Conservation (phyloP, 305 asterid genomes). For the Plantago coronopus region DNA sequence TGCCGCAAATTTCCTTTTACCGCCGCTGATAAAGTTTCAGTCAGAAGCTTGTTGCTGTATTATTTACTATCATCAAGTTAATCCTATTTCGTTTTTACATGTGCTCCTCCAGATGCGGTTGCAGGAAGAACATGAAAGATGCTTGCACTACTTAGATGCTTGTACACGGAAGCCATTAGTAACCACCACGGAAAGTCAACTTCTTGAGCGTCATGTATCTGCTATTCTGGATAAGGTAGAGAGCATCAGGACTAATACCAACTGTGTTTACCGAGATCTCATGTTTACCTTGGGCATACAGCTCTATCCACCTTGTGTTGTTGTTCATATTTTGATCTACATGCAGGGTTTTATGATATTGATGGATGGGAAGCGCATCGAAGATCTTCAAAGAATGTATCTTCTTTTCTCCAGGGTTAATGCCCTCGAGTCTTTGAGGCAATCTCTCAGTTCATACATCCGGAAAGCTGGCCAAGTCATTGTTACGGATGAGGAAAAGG, state of each 20-base stretch:
- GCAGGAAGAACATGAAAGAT: conserved; percentile 97
- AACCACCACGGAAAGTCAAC: conserved; percentile 85
- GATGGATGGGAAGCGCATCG: conserved; percentile 89
- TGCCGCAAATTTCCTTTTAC: conserved; percentile 15
- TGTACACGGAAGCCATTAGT: conserved; percentile 80
- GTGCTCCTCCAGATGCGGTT: conserved; percentile 63
- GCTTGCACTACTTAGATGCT: conserved; percentile 80
- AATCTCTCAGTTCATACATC: conserved; percentile 74
- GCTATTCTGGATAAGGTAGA: conserved; percentile 88
- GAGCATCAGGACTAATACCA: conserved; percentile 6
- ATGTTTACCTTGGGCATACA: conserved; percentile 21
- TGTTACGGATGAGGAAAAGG: conserved; percentile 97
- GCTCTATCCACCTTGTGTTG: conserved; percentile 7
- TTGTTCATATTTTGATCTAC: conserved; percentile 2
- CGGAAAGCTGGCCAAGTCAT: conserved; percentile 84
- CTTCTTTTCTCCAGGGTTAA: conserved; percentile 64
- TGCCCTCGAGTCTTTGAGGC: conserved; percentile 80
- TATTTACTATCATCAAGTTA: neutral
- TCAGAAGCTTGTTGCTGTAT: neutral
- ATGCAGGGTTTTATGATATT: conserved; percentile 78
- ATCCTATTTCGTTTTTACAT: conserved; percentile 1
- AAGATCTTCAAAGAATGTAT: conserved; percentile 89
- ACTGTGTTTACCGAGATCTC: too few species aligned
- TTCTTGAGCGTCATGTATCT: conserved; percentile 75
- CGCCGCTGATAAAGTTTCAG: too few species aligned